Percentiles rank a stretch among this genome's conserved stretches.
phyloP scores from a whole-genome alignment of 2,329 filamentous ascomycete genomes.

The Emmonsia crescens region DNA sequence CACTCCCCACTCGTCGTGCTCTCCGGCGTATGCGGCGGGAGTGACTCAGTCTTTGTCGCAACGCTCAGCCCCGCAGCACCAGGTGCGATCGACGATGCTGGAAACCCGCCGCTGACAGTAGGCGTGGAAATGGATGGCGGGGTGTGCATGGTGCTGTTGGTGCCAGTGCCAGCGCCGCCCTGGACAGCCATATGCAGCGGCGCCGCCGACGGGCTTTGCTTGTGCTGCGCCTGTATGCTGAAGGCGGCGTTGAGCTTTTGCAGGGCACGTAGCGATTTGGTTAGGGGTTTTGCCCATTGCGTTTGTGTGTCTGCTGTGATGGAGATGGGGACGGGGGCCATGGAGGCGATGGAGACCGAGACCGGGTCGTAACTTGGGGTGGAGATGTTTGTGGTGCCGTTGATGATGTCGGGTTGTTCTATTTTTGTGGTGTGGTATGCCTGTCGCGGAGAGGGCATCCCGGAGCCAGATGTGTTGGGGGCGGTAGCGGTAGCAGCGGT shows the following conservation, averaged over 20 bases:
- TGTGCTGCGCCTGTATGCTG: slow-evolving; percentile 17
- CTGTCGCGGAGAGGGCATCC: not conserved
- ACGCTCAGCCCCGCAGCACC: not conserved
- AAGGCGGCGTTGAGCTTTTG: slow-evolving; percentile 37
- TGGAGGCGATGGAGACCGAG: slow-evolving; percentile 19
- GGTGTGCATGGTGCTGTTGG: not conserved
- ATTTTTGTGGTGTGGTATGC: not conserved
- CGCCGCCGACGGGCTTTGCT: slow-evolving; percentile 13
- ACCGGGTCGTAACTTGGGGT: slow-evolving; percentile 17
- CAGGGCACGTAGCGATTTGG: slow-evolving; percentile 36
- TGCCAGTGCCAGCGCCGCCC: not conserved
- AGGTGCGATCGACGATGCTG: not conserved
- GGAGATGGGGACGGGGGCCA: slow-evolving; percentile 20
- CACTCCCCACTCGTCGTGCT: slow-evolving; percentile 38
- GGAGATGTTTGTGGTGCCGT: slow-evolving; percentile 21
- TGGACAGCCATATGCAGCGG: slow-evolving; percentile 12
- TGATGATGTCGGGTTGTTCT: slow-evolving; percentile 17
- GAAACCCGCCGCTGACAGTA: slow-evolving; percentile 6
- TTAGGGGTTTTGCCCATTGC: slow-evolving; percentile 37
- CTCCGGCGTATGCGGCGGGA: slow-evolving; percentile 37
- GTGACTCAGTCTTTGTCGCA: slow-evolving; percentile 20
- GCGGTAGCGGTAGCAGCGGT: not conserved
- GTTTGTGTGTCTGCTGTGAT: slow-evolving; percentile 27
- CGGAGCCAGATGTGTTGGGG: not conserved
- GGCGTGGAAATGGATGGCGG: not conserved